Evolutionary conservation across 805 yeast genomes (phyloP).

Genomic region (Dipodascopsis tothii): DNA sequence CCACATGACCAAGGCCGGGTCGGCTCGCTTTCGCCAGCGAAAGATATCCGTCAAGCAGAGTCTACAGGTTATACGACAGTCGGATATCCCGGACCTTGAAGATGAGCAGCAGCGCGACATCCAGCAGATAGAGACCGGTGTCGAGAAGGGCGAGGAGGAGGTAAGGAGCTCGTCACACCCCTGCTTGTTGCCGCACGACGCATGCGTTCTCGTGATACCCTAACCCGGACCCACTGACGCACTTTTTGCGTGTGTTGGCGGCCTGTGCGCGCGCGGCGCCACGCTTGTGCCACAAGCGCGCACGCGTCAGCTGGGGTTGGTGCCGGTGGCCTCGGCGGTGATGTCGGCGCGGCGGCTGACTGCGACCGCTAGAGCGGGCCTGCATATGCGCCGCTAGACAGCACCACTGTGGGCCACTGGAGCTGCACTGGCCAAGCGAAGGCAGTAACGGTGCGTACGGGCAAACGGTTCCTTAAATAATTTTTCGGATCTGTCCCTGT

Average conservation of each 20-base stretch:
- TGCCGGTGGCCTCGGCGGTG: no score
- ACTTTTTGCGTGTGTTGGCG: not conserved
- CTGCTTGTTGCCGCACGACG: not conserved
- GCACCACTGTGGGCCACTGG: no score
- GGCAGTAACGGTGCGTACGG: no score
- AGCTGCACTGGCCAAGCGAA: no score
- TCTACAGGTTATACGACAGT: conserved; percentile 65
- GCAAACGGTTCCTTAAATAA: no score
- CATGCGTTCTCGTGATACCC: conserved; percentile 7
- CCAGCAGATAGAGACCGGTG: conserved; percentile 92
- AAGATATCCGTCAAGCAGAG: conserved; percentile 89
- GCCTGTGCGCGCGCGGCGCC: not conserved
- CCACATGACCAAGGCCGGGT: conserved; percentile 18
- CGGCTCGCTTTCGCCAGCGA: conserved; percentile 68
- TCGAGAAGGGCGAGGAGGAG: conserved; percentile 93
- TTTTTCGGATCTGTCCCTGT: no score
- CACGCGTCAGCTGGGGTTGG: no score
- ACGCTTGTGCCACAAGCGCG: no score
- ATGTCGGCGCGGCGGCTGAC: no score
- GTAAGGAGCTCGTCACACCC: conserved; percentile 7
- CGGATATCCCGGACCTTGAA: conserved; percentile 71
- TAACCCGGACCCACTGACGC: not conserved
- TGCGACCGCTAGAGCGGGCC: no score
- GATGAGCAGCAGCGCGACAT: conserved; percentile 75
- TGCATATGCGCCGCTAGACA: no score